These are phyloP conservation scores for Pestalotiopsis sp. DNA, from an alignment of 2,329 filamentous ascomycete genomes.

Conservation along the genomic window DNA sequence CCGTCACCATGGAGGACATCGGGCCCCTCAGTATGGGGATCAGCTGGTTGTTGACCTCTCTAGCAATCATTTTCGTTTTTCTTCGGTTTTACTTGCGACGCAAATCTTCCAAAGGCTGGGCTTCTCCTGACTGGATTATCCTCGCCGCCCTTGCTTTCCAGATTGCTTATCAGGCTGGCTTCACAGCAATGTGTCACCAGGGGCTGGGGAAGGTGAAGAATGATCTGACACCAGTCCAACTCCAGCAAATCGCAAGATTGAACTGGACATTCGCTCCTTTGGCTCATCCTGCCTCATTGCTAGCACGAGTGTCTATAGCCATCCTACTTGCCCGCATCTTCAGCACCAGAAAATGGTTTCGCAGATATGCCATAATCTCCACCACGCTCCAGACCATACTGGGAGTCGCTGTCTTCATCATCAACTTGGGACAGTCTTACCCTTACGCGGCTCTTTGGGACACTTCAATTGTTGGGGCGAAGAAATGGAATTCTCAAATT, in stretches of 20 bases:
- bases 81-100: not conserved
- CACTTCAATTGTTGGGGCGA: not conserved
- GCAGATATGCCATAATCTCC: not conserved
- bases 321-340: conserved; percentile 15
- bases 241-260: not conserved
- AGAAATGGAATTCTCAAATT: not conserved
- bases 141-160: not conserved
- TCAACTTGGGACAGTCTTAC: not conserved
- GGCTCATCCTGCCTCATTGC: not conserved
- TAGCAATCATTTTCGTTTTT: not conserved
- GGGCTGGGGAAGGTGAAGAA: not conserved
- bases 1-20: not conserved
- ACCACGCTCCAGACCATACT: not conserved
- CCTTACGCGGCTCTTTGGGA: not conserved
- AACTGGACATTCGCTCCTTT: not conserved
- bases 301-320: conserved; percentile 14
- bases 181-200: not conserved
- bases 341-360: conserved; percentile 8
- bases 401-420: not conserved
- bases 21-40: not conserved
- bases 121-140: not conserved
- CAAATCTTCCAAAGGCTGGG: not conserved
- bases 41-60: not conserved
- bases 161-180: not conserved
- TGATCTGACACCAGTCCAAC: not conserved